These are phyloP conservation scores for Begonia peltatifolia DNA, from an alignment of 306 rosid genomes.

Conservation along the genomic window DNA sequence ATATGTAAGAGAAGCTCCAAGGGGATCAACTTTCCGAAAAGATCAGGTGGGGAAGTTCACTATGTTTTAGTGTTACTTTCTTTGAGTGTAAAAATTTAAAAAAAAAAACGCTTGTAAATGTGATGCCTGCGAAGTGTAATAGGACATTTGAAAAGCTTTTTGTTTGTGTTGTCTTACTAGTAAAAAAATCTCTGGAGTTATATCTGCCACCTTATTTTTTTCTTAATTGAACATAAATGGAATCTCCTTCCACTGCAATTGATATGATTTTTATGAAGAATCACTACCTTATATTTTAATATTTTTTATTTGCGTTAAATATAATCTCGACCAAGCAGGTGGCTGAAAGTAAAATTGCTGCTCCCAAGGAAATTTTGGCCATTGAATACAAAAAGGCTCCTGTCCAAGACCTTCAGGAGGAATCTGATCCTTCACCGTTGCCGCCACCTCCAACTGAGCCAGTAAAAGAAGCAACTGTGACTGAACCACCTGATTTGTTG, in stretches of 20 bases:
- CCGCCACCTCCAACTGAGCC: conserved; percentile 60
- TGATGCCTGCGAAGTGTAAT: too few relatives aligned
- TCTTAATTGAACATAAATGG: too few relatives aligned
- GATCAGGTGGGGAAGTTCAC: conserved; percentile 46
- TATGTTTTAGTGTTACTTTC: not conserved
- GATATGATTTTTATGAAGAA: too few relatives aligned
- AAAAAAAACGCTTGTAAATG: too few relatives aligned
- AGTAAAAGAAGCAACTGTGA: conserved; percentile 62
- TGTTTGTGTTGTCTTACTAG: too few relatives aligned
- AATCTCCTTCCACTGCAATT: too few relatives aligned
- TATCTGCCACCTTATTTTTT: too few relatives aligned
- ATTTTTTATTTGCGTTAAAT: too few relatives aligned
- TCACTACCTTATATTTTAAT: too few relatives aligned
- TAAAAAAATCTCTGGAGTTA: too few relatives aligned
- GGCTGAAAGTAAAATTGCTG: conserved; percentile 35
- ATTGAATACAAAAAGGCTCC: conserved; percentile 55
- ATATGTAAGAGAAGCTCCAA: conserved; percentile 84
- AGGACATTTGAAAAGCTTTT: too few relatives aligned
- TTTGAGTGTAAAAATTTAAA: not conserved
- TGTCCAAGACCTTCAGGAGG: conserved; percentile 38
- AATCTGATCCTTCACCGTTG: conserved; percentile 20
- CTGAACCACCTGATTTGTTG: conserved; percentile 78
- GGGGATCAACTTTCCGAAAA: conserved; percentile 49
- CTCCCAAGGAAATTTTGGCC: conserved; percentile 81
- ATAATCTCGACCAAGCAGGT: conserved; percentile 19